Percentiles rank a stretch among this genome's conserved stretches.
These are phyloP conservation scores for Coniochaeta prunicola DNA, from an alignment of 2,329 filamentous ascomycete genomes.

Conservation along the genomic window DNA sequence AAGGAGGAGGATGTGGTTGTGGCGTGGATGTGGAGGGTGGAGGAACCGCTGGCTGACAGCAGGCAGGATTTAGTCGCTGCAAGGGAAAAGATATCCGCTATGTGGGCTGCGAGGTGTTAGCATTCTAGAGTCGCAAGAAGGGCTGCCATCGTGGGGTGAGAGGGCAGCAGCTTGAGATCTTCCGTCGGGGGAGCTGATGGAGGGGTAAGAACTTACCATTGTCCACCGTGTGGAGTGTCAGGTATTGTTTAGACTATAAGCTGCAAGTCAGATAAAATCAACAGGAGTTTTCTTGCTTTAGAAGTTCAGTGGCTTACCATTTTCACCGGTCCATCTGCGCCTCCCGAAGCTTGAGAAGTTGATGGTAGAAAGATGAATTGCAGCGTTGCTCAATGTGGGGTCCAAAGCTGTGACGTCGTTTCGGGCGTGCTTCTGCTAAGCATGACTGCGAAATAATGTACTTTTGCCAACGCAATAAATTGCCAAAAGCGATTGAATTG, in stretches of 20 bases:
- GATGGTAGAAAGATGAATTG: not conserved
- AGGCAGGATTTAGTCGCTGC: conserved; percentile 68
- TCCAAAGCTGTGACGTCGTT: conserved; percentile 8
- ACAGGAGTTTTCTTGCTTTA: not conserved
- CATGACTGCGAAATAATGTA: not conserved
- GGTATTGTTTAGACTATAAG: conserved; percentile 89
- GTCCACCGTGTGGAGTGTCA: conserved; percentile 86
- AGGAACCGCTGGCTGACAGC: conserved; percentile 79
- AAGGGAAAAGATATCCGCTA: conserved; percentile 76
- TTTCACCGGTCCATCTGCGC: conserved; percentile 27
- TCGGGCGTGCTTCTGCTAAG: conserved; percentile 26
- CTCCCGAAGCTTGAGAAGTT: conserved; percentile 3
- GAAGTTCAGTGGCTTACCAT: conserved; percentile 24
- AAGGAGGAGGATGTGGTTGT: conserved; percentile 60
- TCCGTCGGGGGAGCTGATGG: conserved; percentile 14
- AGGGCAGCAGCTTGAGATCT: not conserved
- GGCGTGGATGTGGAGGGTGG: conserved; percentile 72
- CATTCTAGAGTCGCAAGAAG: not conserved
- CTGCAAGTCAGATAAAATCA: conserved; percentile 6
- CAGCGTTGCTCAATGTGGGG: conserved; percentile 11
- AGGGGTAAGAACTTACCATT: conserved; percentile 50
- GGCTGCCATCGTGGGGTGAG: not conserved
- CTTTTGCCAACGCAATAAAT: not conserved
- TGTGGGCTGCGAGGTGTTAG: conserved; percentile 53
- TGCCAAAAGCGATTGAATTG: not conserved